phyloP scores from a whole-genome alignment of 345 rosid genomes.

The Aquilaria malaccensis region DNA sequence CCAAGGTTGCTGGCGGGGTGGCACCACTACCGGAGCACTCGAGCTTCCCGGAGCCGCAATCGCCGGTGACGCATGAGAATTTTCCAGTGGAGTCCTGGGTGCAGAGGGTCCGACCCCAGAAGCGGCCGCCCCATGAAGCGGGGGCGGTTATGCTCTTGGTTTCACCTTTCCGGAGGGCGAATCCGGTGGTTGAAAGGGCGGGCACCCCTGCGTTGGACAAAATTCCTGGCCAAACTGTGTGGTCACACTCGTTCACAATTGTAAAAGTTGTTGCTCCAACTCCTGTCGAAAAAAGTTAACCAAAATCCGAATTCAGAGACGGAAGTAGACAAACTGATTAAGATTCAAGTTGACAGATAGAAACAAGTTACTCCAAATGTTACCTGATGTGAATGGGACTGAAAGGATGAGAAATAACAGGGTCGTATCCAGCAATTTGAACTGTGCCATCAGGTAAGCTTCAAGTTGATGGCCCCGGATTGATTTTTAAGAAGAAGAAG shows the following conservation, averaged over 20 bases:
- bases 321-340: neutral
- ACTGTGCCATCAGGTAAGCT: conserved; percentile 29
- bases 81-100: conserved; percentile 50
- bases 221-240: conserved; percentile 88
- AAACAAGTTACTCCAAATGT: neutral
- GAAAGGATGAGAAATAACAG: conserved; percentile 15
- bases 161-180: conserved; percentile 63
- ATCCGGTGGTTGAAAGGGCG: conserved; percentile 72
- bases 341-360: too few species aligned
- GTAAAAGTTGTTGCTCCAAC: conserved; percentile 56
- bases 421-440: conserved; percentile 15
- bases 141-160: conserved; percentile 51
- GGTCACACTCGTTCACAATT: conserved; percentile 56
- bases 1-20: conserved; percentile 72
- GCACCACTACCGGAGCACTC: conserved; percentile 85
- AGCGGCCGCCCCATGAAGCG: conserved; percentile 82
- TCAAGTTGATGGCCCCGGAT: neutral
- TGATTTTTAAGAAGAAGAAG: conserved; percentile 11
- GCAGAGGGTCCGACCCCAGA: conserved; percentile 91
- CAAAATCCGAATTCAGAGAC: neutral
- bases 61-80: conserved; percentile 74
- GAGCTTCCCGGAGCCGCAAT: conserved; percentile 68
- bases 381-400: conserved; percentile 28
- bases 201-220: conserved; percentile 68
- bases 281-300: conserved; percentile 16